Percentiles rank a stretch among this genome's conserved stretches.
Evolutionary conservation across 129 eudicot genomes (phyloP).

Genomic region (Erigeron canadensis): DNA sequence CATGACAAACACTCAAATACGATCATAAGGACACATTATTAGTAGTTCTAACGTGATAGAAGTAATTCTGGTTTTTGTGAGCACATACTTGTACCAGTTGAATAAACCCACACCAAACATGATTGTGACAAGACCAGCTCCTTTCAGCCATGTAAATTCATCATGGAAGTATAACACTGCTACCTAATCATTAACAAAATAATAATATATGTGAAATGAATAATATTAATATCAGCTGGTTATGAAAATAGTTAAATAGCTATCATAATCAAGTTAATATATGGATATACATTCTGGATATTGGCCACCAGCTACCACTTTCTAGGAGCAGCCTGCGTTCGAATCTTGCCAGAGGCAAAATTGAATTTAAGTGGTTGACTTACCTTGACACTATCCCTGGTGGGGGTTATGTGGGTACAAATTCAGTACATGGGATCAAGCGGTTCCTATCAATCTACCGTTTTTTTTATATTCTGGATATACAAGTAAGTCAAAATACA

Average conservation of each 20-base stretch:
- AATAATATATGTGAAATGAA: not conserved
- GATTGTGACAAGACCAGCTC: conserved; percentile 73
- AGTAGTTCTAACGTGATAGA: not conserved
- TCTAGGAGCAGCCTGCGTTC: no score
- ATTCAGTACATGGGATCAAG: no score
- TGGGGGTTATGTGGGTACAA: no score
- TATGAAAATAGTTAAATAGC: not conserved
- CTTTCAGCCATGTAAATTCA: conserved; percentile 91
- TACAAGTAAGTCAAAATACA: not conserved
- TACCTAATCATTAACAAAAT: conserved; percentile 50
- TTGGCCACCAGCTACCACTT: no score
- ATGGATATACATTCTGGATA: not conserved
- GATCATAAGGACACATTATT: not conserved
- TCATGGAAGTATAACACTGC: conserved; percentile 97
- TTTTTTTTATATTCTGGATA: no score
- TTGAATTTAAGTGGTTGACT: no score
- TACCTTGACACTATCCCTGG: no score
- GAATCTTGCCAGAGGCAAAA: no score
- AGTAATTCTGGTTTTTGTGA: not conserved
- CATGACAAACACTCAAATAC: not conserved
- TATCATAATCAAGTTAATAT: not conserved
- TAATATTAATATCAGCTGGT: not conserved
- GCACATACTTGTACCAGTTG: conserved; percentile 94
- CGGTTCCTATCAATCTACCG: no score
- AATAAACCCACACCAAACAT: conserved; percentile 89